These are phyloP conservation scores for Hyphodiscus sp. DNA, from an alignment of 2,329 filamentous ascomycete genomes.

Conservation along the genomic window DNA sequence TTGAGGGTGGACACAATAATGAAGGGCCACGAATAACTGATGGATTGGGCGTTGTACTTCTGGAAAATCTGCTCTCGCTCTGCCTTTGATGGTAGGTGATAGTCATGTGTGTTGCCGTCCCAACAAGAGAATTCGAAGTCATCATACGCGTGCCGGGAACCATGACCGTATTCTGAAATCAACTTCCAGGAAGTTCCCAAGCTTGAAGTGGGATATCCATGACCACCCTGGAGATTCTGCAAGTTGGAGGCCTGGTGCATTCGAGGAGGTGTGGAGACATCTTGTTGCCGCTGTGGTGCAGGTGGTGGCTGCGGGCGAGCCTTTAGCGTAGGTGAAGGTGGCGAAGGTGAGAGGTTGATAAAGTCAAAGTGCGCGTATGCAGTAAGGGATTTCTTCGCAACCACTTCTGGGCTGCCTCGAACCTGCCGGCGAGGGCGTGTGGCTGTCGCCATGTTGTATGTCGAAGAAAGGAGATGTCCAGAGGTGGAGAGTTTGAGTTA, in stretches of 20 bases:
- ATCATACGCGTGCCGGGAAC: slow-evolving; percentile 1
- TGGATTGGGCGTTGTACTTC: slow-evolving; percentile 1
- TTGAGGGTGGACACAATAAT: background rate
- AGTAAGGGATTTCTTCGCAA: background rate
- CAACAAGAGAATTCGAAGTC: slow-evolving; percentile 1
- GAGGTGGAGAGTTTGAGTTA: too few relatives aligned
- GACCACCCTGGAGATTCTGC: background rate
- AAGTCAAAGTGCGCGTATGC: too few relatives aligned
- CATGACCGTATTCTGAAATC: slow-evolving; percentile 1
- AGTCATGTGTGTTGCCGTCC: background rate
- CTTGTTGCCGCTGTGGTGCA: too few relatives aligned
- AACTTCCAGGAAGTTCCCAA: slow-evolving; percentile 1
- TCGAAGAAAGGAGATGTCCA: background rate
- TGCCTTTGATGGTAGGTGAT: background rate
- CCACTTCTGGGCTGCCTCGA: background rate
- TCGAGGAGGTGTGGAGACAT: too few relatives aligned
- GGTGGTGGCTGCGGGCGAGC: too few relatives aligned
- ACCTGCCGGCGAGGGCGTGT: background rate
- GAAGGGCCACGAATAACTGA: background rate
- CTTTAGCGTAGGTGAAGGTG: too few relatives aligned
- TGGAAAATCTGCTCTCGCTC: background rate
- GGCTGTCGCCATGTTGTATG: background rate
- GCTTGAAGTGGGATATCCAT: slow-evolving; percentile 1
- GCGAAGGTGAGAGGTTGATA: too few relatives aligned
- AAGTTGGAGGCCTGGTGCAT: background rate